phyloP scores from a whole-genome alignment of 148 eudicot species.

The Diospyros kaki region DNA sequence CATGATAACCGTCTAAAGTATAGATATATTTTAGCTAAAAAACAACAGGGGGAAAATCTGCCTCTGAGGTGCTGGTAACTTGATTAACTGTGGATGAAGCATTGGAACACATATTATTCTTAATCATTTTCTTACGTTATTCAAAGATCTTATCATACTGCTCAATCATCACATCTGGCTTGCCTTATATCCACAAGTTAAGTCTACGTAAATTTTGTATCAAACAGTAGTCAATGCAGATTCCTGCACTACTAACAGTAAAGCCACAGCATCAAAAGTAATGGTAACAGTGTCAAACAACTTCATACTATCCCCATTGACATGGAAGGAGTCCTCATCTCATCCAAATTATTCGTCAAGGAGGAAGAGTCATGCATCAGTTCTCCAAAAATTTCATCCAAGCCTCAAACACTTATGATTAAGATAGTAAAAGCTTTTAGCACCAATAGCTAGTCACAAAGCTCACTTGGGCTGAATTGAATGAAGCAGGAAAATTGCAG shows the following conservation, averaged over 20 bases:
- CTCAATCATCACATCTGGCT: neutral
- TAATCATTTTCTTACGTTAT: neutral
- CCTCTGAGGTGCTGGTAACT: neutral
- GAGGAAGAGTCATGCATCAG: neutral
- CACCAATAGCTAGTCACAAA: too few relatives aligned
- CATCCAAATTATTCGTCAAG: too few relatives aligned
- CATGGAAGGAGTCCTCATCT: neutral
- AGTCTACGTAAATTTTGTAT: neutral
- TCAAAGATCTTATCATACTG: neutral
- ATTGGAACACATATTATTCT: neutral
- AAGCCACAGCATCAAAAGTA: neutral
- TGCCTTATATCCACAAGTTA: neutral
- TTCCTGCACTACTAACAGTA: neutral
- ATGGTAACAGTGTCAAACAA: neutral
- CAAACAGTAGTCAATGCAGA: neutral
- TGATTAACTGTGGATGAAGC: neutral
- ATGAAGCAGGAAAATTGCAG: too few relatives aligned
- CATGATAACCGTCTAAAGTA: constrained; percentile 1
- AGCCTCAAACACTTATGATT: neutral
- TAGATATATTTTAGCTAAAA: neutral
- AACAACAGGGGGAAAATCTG: neutral
- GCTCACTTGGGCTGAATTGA: too few relatives aligned
- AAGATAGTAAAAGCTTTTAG: neutral
- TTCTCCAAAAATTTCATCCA: neutral
- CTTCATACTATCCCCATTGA: neutral